A percentile compares a stretch with the other conserved stretches of the same genome.
phyloP scores from a whole-genome alignment of 2,329 filamentous ascomycete species.

The Stromatinia cepivora region DNA sequence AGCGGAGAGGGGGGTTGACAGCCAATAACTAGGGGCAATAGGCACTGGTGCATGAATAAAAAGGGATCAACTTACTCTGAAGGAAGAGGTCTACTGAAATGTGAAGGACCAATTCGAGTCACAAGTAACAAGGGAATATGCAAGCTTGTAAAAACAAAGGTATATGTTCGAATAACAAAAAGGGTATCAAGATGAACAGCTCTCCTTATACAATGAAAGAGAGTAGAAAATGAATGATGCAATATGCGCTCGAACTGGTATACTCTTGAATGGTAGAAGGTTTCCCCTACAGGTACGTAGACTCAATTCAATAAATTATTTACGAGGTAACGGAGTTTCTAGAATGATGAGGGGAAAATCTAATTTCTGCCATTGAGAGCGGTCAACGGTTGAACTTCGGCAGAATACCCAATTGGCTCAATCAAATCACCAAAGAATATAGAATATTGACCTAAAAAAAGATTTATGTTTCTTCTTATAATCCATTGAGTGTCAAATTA shows the following conservation, averaged over 20 bases:
- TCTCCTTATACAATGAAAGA: background rate
- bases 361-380: conserved; percentile 5
- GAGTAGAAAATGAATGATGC: background rate
- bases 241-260: background rate
- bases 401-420: background rate
- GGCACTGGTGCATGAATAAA: background rate
- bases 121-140: background rate
- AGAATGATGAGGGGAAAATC: background rate
- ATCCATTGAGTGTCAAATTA: background rate
- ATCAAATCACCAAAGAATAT: background rate
- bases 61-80: background rate
- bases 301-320: background rate
- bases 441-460: too few relatives aligned
- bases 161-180: background rate
- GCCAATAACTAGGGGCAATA: background rate
- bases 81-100: background rate
- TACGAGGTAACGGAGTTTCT: background rate
- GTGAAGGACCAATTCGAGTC: conserved; percentile 5
- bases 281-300: background rate
- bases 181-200: background rate
- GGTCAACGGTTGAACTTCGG: conserved; percentile 9
- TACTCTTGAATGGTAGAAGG: background rate
- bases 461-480: too few relatives aligned
- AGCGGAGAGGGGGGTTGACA: background rate
- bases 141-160: background rate